Evolutionary conservation across 345 rosid genomes (phyloP).

Genomic region (Trapa incisa): DNA sequence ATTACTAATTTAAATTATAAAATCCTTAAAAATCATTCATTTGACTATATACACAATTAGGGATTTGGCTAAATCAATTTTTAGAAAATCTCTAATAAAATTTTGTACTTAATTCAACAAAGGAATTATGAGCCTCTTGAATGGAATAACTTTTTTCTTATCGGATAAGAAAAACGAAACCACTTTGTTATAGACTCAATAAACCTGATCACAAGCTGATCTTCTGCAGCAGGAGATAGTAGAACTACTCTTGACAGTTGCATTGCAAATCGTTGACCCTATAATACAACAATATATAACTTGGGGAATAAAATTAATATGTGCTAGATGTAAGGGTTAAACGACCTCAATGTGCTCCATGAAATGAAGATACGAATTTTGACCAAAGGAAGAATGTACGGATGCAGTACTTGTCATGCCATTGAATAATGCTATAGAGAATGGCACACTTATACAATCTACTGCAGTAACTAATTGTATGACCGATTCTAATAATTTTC

Average conservation of each 20-base stretch:
- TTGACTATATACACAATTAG: no score
- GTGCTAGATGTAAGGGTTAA: neutral
- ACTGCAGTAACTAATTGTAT: neutral
- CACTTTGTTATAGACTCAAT: neutral
- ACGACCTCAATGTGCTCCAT: neutral
- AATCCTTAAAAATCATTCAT: no score
- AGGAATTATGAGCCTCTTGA: no score
- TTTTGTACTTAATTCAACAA: no score
- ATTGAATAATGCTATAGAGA: neutral
- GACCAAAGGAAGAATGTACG: neutral
- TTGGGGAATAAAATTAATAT: neutral
- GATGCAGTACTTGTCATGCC: neutral
- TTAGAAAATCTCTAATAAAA: no score
- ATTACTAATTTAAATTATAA: no score
- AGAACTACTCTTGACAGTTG: slow-evolving; percentile 61
- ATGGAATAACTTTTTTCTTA: no score
- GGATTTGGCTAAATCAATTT: no score
- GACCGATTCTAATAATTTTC: neutral
- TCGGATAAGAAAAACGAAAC: neutral
- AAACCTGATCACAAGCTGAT: slow-evolving; percentile 82
- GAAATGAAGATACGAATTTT: neutral
- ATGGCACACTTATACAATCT: neutral
- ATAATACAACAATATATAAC: slow-evolving; percentile 7
- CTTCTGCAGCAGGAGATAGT: slow-evolving; percentile 44
- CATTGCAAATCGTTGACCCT: slow-evolving; percentile 68